Evolutionary conservation across 2,329 filamentous ascomycete species (phyloP).

Genomic region (Dothideomycetes sp.): DNA sequence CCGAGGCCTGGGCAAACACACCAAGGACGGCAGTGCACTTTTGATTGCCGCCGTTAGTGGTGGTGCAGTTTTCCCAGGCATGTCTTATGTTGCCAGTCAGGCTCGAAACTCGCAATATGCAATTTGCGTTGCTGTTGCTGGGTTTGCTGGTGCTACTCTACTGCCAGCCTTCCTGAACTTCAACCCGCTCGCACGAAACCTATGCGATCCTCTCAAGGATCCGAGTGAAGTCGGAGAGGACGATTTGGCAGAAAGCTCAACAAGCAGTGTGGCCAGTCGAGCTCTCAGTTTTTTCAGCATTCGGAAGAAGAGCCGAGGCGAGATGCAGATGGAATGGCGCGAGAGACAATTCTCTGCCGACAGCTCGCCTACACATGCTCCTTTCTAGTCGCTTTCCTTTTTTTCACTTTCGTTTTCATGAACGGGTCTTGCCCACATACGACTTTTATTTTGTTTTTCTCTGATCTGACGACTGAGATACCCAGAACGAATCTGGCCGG

Average conservation of each 20-base stretch:
- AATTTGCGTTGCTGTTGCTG: conserved; percentile 44
- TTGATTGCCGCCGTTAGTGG: conserved; percentile 47
- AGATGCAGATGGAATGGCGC: conserved; percentile 13
- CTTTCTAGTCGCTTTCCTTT: neutral
- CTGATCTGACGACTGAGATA: conserved; percentile 2
- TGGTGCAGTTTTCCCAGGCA: conserved; percentile 47
- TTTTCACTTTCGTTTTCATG: neutral
- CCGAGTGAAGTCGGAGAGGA: neutral
- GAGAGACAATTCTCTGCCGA: conserved; percentile 11
- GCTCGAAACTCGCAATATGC: conserved; percentile 36
- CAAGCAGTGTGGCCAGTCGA: conserved; percentile 23
- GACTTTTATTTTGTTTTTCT: neutral
- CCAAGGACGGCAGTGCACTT: conserved; percentile 46
- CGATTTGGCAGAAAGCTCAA: conserved; percentile 18
- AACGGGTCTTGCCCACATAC: too few relatives aligned
- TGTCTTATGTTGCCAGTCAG: conserved; percentile 40
- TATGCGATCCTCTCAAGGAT: conserved; percentile 33
- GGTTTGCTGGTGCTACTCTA: conserved; percentile 42
- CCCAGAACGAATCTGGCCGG: conserved; percentile 3
- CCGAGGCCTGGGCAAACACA: conserved; percentile 49
- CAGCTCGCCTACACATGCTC: neutral
- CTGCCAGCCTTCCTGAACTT: conserved; percentile 48
- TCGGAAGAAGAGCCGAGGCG: conserved; percentile 18
- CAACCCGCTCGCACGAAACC: conserved; percentile 37
- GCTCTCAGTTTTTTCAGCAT: conserved; percentile 25